These are phyloP conservation scores for Saccharomyces hybrid DNA, from an alignment of 1,139 yeast genomes.

Conservation along the genomic window DNA sequence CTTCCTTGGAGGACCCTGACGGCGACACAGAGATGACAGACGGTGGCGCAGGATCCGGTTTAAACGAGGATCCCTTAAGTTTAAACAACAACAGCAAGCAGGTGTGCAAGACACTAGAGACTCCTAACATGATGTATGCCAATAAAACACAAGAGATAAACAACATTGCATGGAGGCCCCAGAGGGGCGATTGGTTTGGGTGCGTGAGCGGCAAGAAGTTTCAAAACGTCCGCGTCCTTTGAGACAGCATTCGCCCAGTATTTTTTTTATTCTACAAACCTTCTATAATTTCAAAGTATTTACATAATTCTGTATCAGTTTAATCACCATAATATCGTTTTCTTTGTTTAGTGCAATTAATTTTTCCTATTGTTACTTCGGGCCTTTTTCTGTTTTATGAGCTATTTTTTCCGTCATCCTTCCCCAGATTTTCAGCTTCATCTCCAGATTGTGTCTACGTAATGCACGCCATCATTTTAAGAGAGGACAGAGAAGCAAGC, in stretches of 20 bases:
- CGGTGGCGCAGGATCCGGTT: not conserved
- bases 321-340: not conserved
- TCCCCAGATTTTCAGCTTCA: not conserved
- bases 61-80: constrained; percentile 12
- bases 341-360: not conserved
- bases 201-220: constrained; percentile 72
- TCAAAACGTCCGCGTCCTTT: constrained; percentile 48
- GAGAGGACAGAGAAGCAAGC: not conserved
- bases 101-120: constrained; percentile 8
- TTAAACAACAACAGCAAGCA: not conserved
- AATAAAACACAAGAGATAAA: constrained; percentile 45
- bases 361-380: not conserved
- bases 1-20: not conserved
- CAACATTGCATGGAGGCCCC: constrained; percentile 62
- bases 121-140: constrained; percentile 25
- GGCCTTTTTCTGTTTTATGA: not conserved
- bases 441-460: not conserved
- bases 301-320: not conserved
- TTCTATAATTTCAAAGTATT: not conserved
- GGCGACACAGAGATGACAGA: not conserved
- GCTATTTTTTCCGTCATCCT: not conserved
- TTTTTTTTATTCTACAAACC: constrained; percentile 11
- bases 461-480: not conserved
- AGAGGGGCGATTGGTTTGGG: constrained; percentile 71
- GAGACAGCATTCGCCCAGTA: constrained; percentile 26